phyloP scores from a whole-genome alignment of 2,329 filamentous ascomycete species.

The Teratosphaeria gauchensis region DNA sequence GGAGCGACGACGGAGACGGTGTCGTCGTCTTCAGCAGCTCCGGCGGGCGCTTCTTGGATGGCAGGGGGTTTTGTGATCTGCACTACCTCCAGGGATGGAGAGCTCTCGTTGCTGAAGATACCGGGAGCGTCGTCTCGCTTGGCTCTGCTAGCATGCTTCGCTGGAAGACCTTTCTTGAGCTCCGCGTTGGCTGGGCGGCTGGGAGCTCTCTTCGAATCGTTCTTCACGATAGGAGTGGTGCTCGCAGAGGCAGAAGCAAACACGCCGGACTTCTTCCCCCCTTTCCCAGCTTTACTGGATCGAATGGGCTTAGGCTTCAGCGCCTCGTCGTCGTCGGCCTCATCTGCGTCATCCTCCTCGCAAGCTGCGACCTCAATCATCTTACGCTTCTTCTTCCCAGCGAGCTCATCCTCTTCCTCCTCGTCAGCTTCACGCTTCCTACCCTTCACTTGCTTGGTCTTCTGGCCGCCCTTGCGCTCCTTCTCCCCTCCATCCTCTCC shows the following conservation, averaged over 20 bases:
- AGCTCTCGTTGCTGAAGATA: background rate
- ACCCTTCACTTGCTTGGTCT: background rate
- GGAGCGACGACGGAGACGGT: no score
- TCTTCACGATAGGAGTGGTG: background rate
- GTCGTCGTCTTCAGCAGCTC: no score
- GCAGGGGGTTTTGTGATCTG: background rate
- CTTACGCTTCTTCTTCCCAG: background rate
- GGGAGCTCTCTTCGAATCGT: background rate
- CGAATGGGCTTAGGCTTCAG: background rate
- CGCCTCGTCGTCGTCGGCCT: background rate
- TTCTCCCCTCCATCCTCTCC: background rate
- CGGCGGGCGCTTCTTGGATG: background rate
- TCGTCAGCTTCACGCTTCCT: background rate
- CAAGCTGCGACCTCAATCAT: background rate
- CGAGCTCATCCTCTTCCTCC: background rate
- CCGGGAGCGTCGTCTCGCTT: background rate
- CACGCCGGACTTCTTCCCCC: background rate
- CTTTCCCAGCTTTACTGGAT: background rate
- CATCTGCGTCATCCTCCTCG: background rate
- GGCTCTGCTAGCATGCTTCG: background rate
- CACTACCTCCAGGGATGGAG: background rate
- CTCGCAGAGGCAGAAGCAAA: background rate
- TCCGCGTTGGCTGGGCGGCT: background rate
- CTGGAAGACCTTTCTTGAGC: background rate
- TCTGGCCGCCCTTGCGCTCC: background rate